Evolutionary conservation across 2,329 filamentous ascomycete genomes (phyloP), one percentile per base, ranked within the genome.

Genomic region (Fusarium mangiferae): DNA sequence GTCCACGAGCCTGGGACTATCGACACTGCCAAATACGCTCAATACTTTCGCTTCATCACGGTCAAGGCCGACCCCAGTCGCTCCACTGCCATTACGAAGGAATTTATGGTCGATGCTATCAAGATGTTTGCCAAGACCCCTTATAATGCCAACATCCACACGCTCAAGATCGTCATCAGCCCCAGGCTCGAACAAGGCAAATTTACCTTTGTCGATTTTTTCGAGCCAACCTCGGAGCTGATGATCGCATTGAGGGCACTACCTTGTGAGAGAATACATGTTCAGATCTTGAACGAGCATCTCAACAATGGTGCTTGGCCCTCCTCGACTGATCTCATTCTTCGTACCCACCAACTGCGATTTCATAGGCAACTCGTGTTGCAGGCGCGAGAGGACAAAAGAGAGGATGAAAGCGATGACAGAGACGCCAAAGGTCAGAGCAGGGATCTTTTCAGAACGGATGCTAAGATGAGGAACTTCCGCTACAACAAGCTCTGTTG

Each of bases 11-110:
- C 71, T 4, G 66, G 77, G 30, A 75, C 70, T 57, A 82, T 85
- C 30, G 77, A 82, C 61, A 63, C 81, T 6, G 61, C 68, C 17
- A 82, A 82, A 45, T 84, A 85, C 65, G 80, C 81, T 13, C 77
- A 80, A 24, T 74, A 85, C 26, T 80, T 88, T 41, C 83, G 85
- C 5, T 78, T 81, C 51, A 75, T 88, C 57, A 78, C 78, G 58
- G 79, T 89, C 45, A 81, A 84, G 44, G 81, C 87, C 2, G 84
- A 87, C 58, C 72, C 78, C 13, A 86, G 84, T 66, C 83, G 85
- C 10, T 78, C 73, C 56, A 52, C 20, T 63, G 66, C 0, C n/a
- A 44, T 6, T 52, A 69, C 80, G 1, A 78, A 75, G 58, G 41
- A 67, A 3, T 75, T 75, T 57, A 82, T 87, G 78, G 79, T 80